A percentile compares a stretch with the other conserved stretches of the same genome.
phyloP scores from a whole-genome alignment of 768 basidiomycete species.

The Pleurotus djamor region DNA sequence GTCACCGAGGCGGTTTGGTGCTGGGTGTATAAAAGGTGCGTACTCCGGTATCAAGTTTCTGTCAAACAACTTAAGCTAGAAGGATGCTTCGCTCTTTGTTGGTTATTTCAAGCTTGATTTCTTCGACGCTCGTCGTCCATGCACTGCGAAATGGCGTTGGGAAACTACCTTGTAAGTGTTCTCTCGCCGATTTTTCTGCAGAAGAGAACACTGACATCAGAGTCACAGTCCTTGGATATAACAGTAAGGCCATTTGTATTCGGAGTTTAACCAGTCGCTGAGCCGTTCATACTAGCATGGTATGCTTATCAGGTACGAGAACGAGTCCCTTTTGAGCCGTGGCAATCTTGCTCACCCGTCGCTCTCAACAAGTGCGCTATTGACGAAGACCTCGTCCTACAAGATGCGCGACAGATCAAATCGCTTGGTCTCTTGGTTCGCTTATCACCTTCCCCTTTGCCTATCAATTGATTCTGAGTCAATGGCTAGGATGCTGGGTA shows the following conservation, averaged over 20 bases:
- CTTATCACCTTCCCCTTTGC: background rate
- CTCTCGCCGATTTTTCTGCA: too few relatives aligned
- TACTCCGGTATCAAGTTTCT: too few relatives aligned
- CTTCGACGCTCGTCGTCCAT: background rate
- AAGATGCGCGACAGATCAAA: conserved; percentile 50
- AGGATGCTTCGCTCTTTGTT: background rate
- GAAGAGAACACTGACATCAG: too few relatives aligned
- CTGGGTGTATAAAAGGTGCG: too few relatives aligned
- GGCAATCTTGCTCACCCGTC: too few relatives aligned
- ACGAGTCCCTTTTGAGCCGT: too few relatives aligned
- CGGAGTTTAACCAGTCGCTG: too few relatives aligned
- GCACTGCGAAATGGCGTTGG: conserved; percentile 35
- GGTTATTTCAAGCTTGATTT: background rate
- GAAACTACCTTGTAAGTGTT: conserved; percentile 31
- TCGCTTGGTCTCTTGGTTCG: conserved; percentile 52
- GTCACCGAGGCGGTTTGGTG: too few relatives aligned
- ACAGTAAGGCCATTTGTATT: too few relatives aligned
- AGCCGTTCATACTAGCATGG: too few relatives aligned
- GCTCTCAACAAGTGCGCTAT: conserved; percentile 72
- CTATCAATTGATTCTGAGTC: background rate
- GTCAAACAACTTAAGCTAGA: too few relatives aligned
- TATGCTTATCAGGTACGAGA: conserved; percentile 64
- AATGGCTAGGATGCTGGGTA: conserved; percentile 52
- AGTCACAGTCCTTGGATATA: conserved; percentile 67
- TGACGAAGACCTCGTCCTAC: conserved; percentile 47